Evolutionary conservation across 257 asterid species (phyloP).

Genomic region (Eucommia ulmoides): DNA sequence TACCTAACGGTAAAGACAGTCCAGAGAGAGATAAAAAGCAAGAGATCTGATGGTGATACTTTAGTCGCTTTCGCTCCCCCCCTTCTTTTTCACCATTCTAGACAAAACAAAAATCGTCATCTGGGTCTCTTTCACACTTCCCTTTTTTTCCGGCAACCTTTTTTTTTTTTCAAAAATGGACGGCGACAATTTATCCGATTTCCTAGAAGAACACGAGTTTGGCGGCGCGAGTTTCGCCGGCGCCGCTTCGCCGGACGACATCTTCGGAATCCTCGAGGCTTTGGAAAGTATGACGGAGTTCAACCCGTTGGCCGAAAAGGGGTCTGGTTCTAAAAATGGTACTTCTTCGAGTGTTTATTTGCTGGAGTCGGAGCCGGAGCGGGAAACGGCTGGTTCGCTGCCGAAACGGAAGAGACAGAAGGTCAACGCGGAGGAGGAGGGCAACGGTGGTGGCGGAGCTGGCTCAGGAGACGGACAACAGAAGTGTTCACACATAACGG

Average conservation of each 20-base stretch:
- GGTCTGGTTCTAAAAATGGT: conserved; percentile 9
- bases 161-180: conserved; percentile 22
- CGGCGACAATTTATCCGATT: conserved; percentile 23
- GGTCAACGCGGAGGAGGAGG: conserved; percentile 26
- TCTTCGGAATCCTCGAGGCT: conserved; percentile 61
- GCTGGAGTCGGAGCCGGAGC: conserved; percentile 31
- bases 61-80: not conserved
- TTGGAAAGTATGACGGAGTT: conserved; percentile 25
- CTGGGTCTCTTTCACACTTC: not conserved
- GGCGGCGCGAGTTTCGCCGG: conserved; percentile 9
- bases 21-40: too few species aligned
- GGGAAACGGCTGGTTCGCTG: conserved; percentile 21
- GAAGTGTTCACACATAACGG: conserved; percentile 47
- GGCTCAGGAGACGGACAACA: conserved; percentile 29
- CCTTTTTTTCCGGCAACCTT: not conserved
- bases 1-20: too few species aligned
- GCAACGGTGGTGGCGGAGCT: too few species aligned
- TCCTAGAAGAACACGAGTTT: conserved; percentile 32
- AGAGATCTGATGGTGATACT: not conserved
- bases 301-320: not conserved
- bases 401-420: conserved; percentile 42
- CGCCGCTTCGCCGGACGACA: conserved; percentile 41
- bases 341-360: conserved; percentile 7
- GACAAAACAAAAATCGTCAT: not conserved
- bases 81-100: too few species aligned